phyloP scores from a whole-genome alignment of 139 green algal genomes.

The Yamagishiella unicocca region DNA sequence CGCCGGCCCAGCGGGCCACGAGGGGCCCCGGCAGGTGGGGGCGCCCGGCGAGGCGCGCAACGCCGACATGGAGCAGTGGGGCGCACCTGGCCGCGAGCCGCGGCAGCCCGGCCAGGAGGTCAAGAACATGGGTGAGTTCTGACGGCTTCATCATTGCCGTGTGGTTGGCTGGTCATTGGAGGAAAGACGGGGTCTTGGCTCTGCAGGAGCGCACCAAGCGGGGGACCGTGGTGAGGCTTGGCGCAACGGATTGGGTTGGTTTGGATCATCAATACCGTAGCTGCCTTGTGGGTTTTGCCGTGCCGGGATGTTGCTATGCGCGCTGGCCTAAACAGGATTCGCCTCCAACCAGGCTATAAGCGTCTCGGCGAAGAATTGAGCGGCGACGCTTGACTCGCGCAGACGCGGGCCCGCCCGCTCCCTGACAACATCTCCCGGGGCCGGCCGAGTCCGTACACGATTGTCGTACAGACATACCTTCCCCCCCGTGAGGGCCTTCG shows the following conservation, averaged over 20 bases:
- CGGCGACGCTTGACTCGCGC: neutral
- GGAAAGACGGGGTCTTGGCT: no score
- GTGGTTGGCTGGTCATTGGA: neutral
- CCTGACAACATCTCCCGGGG: neutral
- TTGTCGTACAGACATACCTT: neutral
- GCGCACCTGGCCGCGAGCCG: conserved; percentile 23
- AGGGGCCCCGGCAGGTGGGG: neutral
- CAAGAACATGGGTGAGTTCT: neutral
- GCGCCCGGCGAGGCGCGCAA: neutral
- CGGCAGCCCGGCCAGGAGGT: conserved; percentile 4
- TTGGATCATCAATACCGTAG: no score
- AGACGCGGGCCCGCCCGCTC: neutral
- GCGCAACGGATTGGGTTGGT: no score
- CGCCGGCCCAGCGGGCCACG: neutral
- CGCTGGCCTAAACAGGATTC: no score
- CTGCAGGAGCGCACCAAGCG: no score
- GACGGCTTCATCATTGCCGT: neutral
- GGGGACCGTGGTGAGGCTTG: no score
- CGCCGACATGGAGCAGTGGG: conserved; percentile 7
- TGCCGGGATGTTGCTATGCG: no score
- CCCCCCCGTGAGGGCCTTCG: neutral
- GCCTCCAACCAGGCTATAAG: no score
- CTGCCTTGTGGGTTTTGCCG: no score
- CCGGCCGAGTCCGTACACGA: neutral
- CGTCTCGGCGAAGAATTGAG: no score